A percentile compares a stretch with the other conserved stretches of the same genome.
Evolutionary conservation across 257 asterid genomes (phyloP).

Genomic region (Leonotis leonurus): DNA sequence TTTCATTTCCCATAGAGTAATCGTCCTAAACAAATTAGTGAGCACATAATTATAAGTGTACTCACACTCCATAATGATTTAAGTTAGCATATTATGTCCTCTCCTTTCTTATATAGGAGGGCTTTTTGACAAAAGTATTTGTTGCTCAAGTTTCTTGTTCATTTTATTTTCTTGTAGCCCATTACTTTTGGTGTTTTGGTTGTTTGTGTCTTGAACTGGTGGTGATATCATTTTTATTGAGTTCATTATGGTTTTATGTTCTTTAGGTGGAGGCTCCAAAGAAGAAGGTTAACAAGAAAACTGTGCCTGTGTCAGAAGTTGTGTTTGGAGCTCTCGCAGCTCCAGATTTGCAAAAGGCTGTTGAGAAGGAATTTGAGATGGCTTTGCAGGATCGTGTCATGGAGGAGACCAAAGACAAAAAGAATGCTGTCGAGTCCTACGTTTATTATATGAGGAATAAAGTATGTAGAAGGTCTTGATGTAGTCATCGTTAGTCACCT

Average conservation of each 20-base stretch:
- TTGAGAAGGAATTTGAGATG: slow-evolving; percentile 95
- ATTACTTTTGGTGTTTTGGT: neutral
- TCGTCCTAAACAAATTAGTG: too few relatives aligned
- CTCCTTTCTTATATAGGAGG: neutral
- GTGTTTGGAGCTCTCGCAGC: slow-evolving; percentile 68
- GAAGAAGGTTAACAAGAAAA: slow-evolving; percentile 80
- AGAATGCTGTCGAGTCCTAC: slow-evolving; percentile 94
- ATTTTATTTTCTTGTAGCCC: neutral
- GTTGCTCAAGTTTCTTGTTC: neutral
- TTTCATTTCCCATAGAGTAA: neutral
- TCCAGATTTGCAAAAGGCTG: slow-evolving; percentile 72
- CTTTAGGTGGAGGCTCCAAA: slow-evolving; percentile 63
- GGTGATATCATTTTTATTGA: neutral
- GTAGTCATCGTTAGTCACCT: neutral
- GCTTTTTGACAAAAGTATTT: too few relatives aligned
- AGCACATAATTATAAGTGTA: too few relatives aligned
- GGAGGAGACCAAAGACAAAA: slow-evolving; percentile 98
- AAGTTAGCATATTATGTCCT: neutral
- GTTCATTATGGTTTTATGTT: neutral
- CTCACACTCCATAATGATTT: too few relatives aligned
- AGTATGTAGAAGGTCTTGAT: slow-evolving; percentile 29
- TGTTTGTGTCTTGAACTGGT: neutral
- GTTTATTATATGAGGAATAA: slow-evolving; percentile 90
- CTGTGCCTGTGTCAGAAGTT: slow-evolving; percentile 61
- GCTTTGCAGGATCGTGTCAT: slow-evolving; percentile 95